phyloP scores from a whole-genome alignment of 2,329 filamentous ascomycete genomes.

The Alternaria conjuncta region DNA sequence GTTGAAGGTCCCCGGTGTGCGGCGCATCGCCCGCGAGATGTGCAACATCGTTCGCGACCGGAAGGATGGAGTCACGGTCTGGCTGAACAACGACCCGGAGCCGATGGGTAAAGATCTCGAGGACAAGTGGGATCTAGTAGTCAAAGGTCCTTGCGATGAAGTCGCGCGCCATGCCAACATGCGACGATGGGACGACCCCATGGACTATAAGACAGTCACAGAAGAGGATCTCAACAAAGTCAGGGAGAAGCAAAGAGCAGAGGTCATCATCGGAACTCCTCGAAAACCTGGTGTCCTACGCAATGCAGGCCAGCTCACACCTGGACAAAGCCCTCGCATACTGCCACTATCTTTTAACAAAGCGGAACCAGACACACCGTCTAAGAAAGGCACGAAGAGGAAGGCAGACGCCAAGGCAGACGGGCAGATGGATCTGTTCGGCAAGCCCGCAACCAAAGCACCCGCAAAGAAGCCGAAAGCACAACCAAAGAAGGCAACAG shows the following conservation, averaged over 20 bases:
- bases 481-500: conserved; percentile 38
- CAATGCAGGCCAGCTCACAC: conserved; percentile 44
- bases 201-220: conserved; percentile 42
- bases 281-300: conserved; percentile 36
- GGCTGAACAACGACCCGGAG: conserved; percentile 90
- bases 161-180: conserved; percentile 76
- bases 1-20: conserved; percentile 91
- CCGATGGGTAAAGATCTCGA: conserved; percentile 85
- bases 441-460: conserved; percentile 31
- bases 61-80: conserved; percentile 84
- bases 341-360: conserved; percentile 29
- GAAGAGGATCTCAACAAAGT: conserved; percentile 42
- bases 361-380: conserved; percentile 37
- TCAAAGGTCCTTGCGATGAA: conserved; percentile 85
- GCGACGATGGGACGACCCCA: conserved; percentile 62
- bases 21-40: conserved; percentile 87
- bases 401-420: conserved; percentile 38
- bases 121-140: conserved; percentile 90
- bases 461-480: conserved; percentile 31
- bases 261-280: conserved; percentile 44
- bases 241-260: conserved; percentile 39
- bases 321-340: conserved; percentile 45
- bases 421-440: conserved; percentile 27
- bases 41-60: conserved; percentile 84
- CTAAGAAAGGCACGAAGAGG: conserved; percentile 42